These are phyloP conservation scores for Podospora bellae-mahoneyi DNA, from an alignment of 495 filamentous ascomycete genomes.

Conservation along the genomic window DNA sequence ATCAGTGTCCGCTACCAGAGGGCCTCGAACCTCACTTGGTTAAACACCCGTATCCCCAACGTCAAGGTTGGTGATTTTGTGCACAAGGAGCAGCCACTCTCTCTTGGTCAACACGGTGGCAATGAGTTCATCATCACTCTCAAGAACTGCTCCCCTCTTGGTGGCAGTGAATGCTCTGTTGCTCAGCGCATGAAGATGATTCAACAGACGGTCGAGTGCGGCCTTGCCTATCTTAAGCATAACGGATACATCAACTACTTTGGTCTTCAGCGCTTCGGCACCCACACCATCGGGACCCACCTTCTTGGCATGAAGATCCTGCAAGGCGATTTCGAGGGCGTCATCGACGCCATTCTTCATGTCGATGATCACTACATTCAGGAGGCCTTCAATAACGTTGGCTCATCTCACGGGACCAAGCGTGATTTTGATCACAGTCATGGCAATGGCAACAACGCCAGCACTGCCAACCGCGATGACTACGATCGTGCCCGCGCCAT, in stretches of 20 bases:
- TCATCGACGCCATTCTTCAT: slow-evolving; percentile 66
- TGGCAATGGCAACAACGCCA: slow-evolving; percentile 7
- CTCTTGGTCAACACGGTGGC: slow-evolving; percentile 77
- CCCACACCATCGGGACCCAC: slow-evolving; percentile 76
- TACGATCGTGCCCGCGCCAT: slow-evolving; percentile 71
- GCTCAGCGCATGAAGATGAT: slow-evolving; percentile 37
- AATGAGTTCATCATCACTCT: slow-evolving; percentile 92
- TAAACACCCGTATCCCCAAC: slow-evolving; percentile 60
- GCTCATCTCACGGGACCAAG: background rate
- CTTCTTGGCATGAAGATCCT: slow-evolving; percentile 78
- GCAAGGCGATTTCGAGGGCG: slow-evolving; percentile 71
- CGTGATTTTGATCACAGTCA: background rate
- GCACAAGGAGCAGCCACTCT: slow-evolving; percentile 64
- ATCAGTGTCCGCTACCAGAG: slow-evolving; percentile 67
- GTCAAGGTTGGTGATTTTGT: slow-evolving; percentile 74
- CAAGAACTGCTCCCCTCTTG: slow-evolving; percentile 69
- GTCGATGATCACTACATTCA: slow-evolving; percentile 41
- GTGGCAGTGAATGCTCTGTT: slow-evolving; percentile 41
- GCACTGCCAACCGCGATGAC: slow-evolving; percentile 57
- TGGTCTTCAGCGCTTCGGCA: slow-evolving; percentile 90
- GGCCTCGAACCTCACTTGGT: slow-evolving; percentile 55
- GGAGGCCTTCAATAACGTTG: slow-evolving; percentile 20
- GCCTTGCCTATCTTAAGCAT: slow-evolving; percentile 53
- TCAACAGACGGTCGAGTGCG: slow-evolving; percentile 37
- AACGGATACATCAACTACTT: slow-evolving; percentile 95